Percentiles rank a stretch among this genome's conserved stretches.
Conservation (phyloP, 306 rosid genomes). For the Ochetophila trinervis region DNA sequence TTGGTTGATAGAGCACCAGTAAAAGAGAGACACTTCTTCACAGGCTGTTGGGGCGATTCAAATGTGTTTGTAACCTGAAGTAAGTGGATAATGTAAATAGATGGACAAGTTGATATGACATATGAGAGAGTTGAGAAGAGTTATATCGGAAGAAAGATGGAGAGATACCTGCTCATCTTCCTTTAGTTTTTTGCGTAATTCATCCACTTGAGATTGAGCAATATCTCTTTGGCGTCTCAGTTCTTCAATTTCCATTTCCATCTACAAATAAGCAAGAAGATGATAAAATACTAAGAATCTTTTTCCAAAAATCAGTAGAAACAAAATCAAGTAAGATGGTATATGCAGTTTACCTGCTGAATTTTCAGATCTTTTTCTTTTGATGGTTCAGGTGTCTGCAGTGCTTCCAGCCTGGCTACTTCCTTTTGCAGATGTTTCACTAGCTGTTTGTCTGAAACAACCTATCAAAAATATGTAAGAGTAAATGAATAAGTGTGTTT, state of each 20-base stretch:
- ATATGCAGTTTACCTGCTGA: conserved; percentile 66
- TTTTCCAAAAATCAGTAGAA: conserved; percentile 4
- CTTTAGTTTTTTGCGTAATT: conserved; percentile 69
- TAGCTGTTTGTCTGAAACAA: conserved; percentile 90
- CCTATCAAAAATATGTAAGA: conserved; percentile 37
- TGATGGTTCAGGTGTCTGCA: conserved; percentile 88
- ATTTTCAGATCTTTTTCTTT: conserved; percentile 84
- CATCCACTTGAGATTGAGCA: conserved; percentile 84
- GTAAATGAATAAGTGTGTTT: neutral
- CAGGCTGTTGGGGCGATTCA: conserved; percentile 58
- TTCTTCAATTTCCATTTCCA: conserved; percentile 98
- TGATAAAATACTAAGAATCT: conserved; percentile 11
- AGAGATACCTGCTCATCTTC: conserved; percentile 70
- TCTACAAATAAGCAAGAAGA: conserved; percentile 42
- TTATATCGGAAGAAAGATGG: neutral
- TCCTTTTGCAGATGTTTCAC: conserved; percentile 96
- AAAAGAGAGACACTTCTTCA: conserved; percentile 86
- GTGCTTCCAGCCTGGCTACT: conserved; percentile 94
- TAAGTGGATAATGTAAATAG: neutral
- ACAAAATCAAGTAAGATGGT: neutral
- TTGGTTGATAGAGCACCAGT: conserved; percentile 57
- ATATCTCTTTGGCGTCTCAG: conserved; percentile 81
- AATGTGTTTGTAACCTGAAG: conserved; percentile 54
- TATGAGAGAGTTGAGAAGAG: neutral
- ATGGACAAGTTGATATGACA: conserved; percentile 17